Evolutionary conservation across 441 rosid species (phyloP), one percentile per base, ranked within the genome.

Genomic region (Jatropha multifida): DNA sequence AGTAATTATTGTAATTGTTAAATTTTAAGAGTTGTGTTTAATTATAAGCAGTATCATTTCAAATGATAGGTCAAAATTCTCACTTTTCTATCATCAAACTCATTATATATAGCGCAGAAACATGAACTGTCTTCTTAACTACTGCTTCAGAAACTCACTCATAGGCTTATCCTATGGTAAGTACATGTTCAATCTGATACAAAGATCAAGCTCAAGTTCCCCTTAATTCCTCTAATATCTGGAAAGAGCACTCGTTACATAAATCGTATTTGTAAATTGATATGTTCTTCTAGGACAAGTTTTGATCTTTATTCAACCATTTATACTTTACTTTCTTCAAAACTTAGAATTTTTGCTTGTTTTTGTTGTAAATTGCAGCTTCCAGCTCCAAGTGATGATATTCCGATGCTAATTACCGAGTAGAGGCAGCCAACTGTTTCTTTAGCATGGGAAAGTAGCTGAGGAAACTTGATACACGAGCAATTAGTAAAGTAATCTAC

Each of bases 351-450:
- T 66, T 1, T 71, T 38, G 44, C 23, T 26, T 18, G 7, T 46
- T 52, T 7, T n/a, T 23, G 12, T 75, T 20, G 20, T 20, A 65
- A 60, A 74, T 69, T 80, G 83, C 92, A 90, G 94, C 78, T 86
- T 73, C 86, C 87, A 38, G 75, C 81, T 69, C 78, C 81, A 11
- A 72, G 65, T 0, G 82, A 78, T 51, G 96, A 86, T 67, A 77
- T 77, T 58, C 85, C 85, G 77, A 86, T 89, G 91, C 84, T 94
- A 48, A 69, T 87, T 61, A 88, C 0, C 0, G 93, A 90, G 81
- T 94, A 88, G 85, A 61, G 15, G 69, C 75, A 40, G 18, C 49
- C 62, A 54, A 80, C 51, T 15, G 4, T 65, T 44, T 56, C 66
- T 76, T 69, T 71, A 42, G 26, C 20, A 58, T 61, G 40, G 41